Base-by-base conservation (phyloP, 805 yeast species). In the Wickerhamomyces bisporus region DNA sequence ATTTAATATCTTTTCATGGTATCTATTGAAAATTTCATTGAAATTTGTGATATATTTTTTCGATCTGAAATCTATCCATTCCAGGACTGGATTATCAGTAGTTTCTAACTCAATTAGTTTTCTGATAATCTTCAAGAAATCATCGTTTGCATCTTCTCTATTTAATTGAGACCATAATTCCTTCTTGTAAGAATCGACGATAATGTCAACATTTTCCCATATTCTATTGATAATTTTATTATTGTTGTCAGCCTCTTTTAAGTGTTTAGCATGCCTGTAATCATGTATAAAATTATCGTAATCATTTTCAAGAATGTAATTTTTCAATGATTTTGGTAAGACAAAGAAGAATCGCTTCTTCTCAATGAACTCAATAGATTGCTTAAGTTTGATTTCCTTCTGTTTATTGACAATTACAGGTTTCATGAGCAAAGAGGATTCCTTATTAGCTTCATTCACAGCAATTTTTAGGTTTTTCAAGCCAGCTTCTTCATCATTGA, bases 51-150 rank as follows among this genome's bases (percentile, higher is more conserved):
- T 55, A 41, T 77, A 65, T 15, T 54, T 55, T 18, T 63, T 61
- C 32, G 69, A 66, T 49, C 73, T 81, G 15, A 71, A 59, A 30
- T 70, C 62, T 21, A 83, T 68, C 78, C 87, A 83, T 37, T 71
- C 76, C 17, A 68, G 54, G 6, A 82, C 73, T 5, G 91, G 91
- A 52, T 77, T 81, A 39, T 75, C 79, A 32, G 65, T 70, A 3
- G 73, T 70, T n/a, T 79, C 82, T 25, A 84, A 61, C 43, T 81
- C 86, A 32, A 79, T 57, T 25, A 83, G 61, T 45, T 72, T 74
- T n/a, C 71, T 66, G 18, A 81, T 71, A 11, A 69, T 52, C 10
- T 66, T 62, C 16, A 72, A 49, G 41, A 73, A 69, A n/a, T 44
- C 49, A 13, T 47, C 49, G 17, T 36, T 39, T 15, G 35, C 31